A percentile compares a stretch with the other conserved stretches of the same genome.
These are phyloP conservation scores for Phytophthora palmivora DNA, from an alignment of 352 stramenopile species.

Conservation along the genomic window DNA sequence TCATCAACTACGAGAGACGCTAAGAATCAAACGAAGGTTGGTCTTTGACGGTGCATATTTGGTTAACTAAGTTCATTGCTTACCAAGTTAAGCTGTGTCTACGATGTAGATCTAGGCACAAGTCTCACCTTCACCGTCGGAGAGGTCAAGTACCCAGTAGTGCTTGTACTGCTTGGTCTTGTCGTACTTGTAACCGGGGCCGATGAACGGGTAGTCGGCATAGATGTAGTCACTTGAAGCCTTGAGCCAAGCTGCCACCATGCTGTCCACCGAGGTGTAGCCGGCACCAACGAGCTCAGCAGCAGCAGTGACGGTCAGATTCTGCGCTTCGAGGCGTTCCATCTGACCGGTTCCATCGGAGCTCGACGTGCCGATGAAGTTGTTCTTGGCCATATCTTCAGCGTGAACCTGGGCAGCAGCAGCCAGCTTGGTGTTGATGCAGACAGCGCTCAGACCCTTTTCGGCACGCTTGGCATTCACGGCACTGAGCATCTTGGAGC, in stretches of 20 bases:
- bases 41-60: background rate
- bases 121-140: conserved; percentile 18
- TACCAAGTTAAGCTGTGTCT: background rate
- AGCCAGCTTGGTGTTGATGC: conserved; percentile 50
- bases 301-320: conserved; percentile 23
- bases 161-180: conserved; percentile 38
- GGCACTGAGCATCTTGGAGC: conserved; percentile 36
- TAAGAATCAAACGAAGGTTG: conserved; percentile 18
- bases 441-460: conserved; percentile 38
- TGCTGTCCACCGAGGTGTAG: conserved; percentile 33
- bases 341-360: conserved; percentile 38
- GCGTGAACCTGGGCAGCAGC: conserved; percentile 32
- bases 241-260: conserved; percentile 53
- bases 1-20: conserved; percentile 57
- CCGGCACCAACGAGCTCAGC: conserved; percentile 54
- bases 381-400: conserved; percentile 34
- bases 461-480: conserved; percentile 52
- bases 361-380: conserved; percentile 29
- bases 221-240: conserved; percentile 42
- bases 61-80: conserved; percentile 12
- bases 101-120: conserved; percentile 19
- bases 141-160: conserved; percentile 46
- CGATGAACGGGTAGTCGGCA: conserved; percentile 36
- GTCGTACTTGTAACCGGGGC: conserved; percentile 41
- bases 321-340: conserved; percentile 33